Percentiles rank a stretch among this genome's conserved stretches.
Evolutionary conservation across 2,329 filamentous ascomycete genomes (phyloP).

Genomic region (Aspergillus neotritici): DNA sequence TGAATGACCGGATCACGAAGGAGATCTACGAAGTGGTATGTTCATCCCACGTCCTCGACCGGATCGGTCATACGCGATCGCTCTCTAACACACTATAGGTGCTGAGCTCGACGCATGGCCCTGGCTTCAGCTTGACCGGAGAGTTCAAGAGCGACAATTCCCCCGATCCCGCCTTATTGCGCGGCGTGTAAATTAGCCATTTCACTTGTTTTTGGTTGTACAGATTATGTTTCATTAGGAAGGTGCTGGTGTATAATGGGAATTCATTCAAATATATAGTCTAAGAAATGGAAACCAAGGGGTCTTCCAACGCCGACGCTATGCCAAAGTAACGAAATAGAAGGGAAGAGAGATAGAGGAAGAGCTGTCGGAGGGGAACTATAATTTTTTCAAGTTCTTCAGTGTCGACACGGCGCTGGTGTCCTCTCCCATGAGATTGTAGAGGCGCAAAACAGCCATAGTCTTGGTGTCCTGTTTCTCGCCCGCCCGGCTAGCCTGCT

Average conservation of each 20-base stretch:
- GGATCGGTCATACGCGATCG: background rate
- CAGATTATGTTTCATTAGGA: constrained; percentile 41
- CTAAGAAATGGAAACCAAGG: constrained; percentile 11
- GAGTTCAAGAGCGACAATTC: constrained; percentile 62
- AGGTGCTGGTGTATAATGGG: constrained; percentile 39
- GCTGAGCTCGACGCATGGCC: constrained; percentile 78
- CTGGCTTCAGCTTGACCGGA: constrained; percentile 81
- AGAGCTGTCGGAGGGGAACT: constrained; percentile 8
- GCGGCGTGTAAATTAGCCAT: constrained; percentile 44
- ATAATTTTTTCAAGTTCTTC: constrained; percentile 38
- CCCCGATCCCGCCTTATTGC: constrained; percentile 46
- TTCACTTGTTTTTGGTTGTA: constrained; percentile 28
- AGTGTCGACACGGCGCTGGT: constrained; percentile 55
- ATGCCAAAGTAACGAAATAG: constrained; percentile 23
- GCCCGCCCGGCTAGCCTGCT: constrained; percentile 46
- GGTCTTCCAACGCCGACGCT: constrained; percentile 41
- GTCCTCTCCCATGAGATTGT: constrained; percentile 57
- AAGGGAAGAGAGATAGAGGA: constrained; percentile 2
- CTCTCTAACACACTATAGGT: constrained; percentile 57
- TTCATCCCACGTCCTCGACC: constrained; percentile 10
- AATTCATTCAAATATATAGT: constrained; percentile 26
- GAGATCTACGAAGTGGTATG: constrained; percentile 65
- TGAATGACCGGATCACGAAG: constrained; percentile 63
- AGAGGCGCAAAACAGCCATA: constrained; percentile 55
- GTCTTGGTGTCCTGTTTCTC: constrained; percentile 37